Conservation (phyloP, 768 basidiomycete species). For the Mycena leptocephala region DNA sequence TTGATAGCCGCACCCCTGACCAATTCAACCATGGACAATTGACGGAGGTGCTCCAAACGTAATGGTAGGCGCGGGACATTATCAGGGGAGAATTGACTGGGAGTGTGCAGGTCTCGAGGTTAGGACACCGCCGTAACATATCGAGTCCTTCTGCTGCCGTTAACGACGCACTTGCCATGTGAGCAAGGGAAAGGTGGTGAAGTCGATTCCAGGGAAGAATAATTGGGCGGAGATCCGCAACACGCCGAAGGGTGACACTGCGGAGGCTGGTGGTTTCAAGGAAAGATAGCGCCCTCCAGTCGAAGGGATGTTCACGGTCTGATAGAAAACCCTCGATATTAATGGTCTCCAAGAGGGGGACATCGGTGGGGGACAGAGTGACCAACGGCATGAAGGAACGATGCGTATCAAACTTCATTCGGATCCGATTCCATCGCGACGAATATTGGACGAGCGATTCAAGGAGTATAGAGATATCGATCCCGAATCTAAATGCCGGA, state of each 20-base stretch:
- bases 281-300: not conserved
- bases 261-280: not conserved
- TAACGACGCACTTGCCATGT: not conserved
- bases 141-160: not conserved
- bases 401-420: not conserved
- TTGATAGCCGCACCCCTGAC: too few species aligned
- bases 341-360: not conserved
- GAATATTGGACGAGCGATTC: not conserved
- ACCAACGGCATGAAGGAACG: not conserved
- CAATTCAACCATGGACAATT: constrained; percentile 50
- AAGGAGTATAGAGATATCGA: not conserved
- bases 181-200: not conserved
- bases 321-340: not conserved
- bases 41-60: not conserved
- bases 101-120: not conserved
- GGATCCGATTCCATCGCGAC: not conserved
- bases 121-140: not conserved
- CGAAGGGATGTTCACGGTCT: too few species aligned
- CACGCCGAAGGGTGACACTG: not conserved
- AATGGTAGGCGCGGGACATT: too few species aligned
- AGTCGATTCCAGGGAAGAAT: not conserved
- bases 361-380: not conserved
- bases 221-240: not conserved
- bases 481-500: too few species aligned
- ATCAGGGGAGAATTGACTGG: too few species aligned